These are phyloP conservation scores for Papilionanthe hybrid DNA, from an alignment of 116 monocot species.

Conservation along the genomic window DNA sequence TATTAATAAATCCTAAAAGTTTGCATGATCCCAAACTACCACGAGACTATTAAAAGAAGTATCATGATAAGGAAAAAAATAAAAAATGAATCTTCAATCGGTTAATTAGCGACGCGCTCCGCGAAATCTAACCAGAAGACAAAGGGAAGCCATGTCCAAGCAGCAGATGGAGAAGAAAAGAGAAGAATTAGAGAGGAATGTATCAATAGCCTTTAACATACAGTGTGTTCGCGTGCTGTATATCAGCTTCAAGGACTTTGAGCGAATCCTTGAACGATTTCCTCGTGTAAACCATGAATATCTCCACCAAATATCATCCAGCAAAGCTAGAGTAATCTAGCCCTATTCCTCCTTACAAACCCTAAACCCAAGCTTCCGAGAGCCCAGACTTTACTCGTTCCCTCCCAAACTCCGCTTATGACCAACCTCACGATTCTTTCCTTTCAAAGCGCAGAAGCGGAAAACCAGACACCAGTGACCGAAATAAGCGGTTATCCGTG, in stretches of 20 bases:
- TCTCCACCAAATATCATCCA: conserved; percentile 1
- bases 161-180: neutral
- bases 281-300: conserved; percentile 39
- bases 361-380: neutral
- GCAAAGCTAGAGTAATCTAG: neutral
- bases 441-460: neutral
- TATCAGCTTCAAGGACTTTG: conserved; percentile 84
- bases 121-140: neutral
- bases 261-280: conserved; percentile 95
- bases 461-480: conserved; percentile 9
- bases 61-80: neutral
- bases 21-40: neutral
- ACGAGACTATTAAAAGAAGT: neutral
- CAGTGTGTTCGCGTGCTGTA: conserved; percentile 91
- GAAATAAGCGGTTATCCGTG: neutral
- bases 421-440: neutral
- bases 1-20: neutral
- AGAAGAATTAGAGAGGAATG: neutral
- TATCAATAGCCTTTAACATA: conserved; percentile 13
- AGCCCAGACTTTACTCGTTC: neutral
- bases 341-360: neutral
- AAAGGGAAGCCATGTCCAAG: neutral
- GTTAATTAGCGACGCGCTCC: neutral
- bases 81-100: neutral
- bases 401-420: neutral